A percentile compares a stretch with the other conserved stretches of the same genome.
phyloP scores from a whole-genome alignment of 345 rosid genomes.

The Mangifera indica region DNA sequence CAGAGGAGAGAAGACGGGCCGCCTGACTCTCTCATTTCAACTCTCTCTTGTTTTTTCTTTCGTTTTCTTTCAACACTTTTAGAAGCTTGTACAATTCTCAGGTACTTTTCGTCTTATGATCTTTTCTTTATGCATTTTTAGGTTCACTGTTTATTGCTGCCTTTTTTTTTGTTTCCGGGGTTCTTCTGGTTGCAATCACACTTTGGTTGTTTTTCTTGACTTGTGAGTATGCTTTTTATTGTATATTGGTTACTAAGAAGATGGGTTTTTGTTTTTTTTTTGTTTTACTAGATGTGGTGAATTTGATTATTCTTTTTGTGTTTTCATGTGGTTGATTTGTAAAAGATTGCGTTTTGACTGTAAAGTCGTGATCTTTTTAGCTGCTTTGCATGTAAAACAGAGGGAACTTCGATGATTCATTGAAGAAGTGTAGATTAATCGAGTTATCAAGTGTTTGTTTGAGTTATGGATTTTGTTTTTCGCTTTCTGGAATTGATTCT shows the following conservation, averaged over 20 bases:
- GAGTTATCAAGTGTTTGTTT: neutral
- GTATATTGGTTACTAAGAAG: neutral
- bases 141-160: neutral
- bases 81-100: conserved; percentile 9
- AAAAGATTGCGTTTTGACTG: neutral
- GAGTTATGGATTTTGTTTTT: neutral
- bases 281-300: neutral
- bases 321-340: neutral
- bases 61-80: neutral
- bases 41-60: neutral
- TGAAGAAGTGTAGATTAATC: neutral
- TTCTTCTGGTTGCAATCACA: neutral
- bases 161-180: too few relatives aligned
- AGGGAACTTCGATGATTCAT: conserved; percentile 3
- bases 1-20: conserved; percentile 26
- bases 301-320: neutral
- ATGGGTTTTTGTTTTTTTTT: conserved; percentile 10
- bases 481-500: neutral
- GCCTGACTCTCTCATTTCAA: neutral
- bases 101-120: conserved; percentile 17
- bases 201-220: conserved; percentile 1
- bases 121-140: neutral
- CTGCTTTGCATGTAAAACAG: neutral
- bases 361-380: conserved; percentile 11
- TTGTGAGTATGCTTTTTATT: neutral